Percentiles rank a stretch among this genome's conserved stretches.
Evolutionary conservation across 306 rosid species (phyloP).

Genomic region (Alnus rubra): DNA sequence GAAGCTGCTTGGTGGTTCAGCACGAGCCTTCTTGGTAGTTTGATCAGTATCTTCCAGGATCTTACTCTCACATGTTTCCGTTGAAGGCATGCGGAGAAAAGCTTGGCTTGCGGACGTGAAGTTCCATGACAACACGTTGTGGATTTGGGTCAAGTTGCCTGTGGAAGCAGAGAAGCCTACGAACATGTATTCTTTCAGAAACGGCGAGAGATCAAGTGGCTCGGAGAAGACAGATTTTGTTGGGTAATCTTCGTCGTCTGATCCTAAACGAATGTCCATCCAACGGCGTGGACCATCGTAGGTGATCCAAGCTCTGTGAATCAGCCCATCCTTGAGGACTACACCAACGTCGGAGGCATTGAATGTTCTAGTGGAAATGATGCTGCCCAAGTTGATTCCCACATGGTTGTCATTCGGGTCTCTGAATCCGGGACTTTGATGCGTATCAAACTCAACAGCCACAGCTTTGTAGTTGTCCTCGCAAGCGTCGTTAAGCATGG

Average conservation of each 20-base stretch:
- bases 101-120: constrained; percentile 70
- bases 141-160: constrained; percentile 71
- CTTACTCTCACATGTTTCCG: constrained; percentile 57
- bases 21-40: constrained; percentile 9
- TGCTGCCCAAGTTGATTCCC: constrained; percentile 69
- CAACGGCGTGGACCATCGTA: constrained; percentile 57
- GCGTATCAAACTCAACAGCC: constrained; percentile 72
- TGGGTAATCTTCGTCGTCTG: constrained; percentile 33
- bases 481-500: constrained; percentile 81
- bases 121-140: constrained; percentile 67
- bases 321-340: constrained; percentile 30
- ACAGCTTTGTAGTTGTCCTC: constrained; percentile 60
- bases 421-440: constrained; percentile 56
- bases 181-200: constrained; percentile 76
- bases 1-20: constrained; percentile 43
- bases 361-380: constrained; percentile 47
- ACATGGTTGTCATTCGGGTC: constrained; percentile 83
- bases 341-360: constrained; percentile 56
- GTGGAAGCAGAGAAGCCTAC: constrained; percentile 88
- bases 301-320: constrained; percentile 51
- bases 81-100: constrained; percentile 56
- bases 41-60: constrained; percentile 35
- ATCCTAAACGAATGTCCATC: constrained; percentile 62
- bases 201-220: constrained; percentile 37
- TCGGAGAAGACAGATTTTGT: constrained; percentile 56